Conservation (phyloP, 2,329 filamentous ascomycete species). For the Epichloe brachyelytri region DNA sequence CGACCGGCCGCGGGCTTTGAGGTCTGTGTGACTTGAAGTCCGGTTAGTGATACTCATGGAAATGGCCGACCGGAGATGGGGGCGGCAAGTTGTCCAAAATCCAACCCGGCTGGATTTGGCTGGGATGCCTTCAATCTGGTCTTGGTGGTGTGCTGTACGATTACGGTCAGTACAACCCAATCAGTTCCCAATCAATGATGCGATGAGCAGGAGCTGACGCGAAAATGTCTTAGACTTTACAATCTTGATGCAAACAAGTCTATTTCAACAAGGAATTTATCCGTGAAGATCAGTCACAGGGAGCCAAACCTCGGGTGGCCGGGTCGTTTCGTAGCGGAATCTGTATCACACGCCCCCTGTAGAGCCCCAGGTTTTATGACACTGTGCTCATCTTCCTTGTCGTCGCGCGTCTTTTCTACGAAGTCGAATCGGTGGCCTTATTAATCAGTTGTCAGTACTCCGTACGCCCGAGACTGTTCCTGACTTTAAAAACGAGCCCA, state of each 20-base stretch:
- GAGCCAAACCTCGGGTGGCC: not conserved
- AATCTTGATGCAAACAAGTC: constrained; percentile 9
- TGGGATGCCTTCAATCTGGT: not conserved
- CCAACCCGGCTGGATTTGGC: not conserved
- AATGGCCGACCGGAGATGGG: not conserved
- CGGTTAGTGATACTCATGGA: not conserved
- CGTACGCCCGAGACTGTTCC: not conserved
- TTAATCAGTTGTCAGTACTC: not conserved
- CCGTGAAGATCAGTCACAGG: not conserved
- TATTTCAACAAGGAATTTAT: constrained; percentile 7
- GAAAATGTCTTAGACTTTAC: constrained; percentile 9
- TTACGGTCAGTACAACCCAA: not conserved
- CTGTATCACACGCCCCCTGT: not conserved
- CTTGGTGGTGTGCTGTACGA: not conserved
- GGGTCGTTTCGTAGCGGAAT: not conserved
- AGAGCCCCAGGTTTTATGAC: not conserved
- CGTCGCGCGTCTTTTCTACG: not conserved
- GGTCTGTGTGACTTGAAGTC: too few species aligned
- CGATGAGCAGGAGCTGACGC: not conserved
- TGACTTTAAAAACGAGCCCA: not conserved
- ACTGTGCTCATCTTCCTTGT: not conserved
- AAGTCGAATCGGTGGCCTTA: too few species aligned
- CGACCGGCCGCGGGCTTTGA: too few species aligned
- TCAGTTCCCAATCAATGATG: not conserved
- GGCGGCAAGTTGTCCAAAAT: not conserved